Evolutionary conservation across 2,329 filamentous ascomycete species (phyloP).

Genomic region (Coniochaeta prunicola): DNA sequence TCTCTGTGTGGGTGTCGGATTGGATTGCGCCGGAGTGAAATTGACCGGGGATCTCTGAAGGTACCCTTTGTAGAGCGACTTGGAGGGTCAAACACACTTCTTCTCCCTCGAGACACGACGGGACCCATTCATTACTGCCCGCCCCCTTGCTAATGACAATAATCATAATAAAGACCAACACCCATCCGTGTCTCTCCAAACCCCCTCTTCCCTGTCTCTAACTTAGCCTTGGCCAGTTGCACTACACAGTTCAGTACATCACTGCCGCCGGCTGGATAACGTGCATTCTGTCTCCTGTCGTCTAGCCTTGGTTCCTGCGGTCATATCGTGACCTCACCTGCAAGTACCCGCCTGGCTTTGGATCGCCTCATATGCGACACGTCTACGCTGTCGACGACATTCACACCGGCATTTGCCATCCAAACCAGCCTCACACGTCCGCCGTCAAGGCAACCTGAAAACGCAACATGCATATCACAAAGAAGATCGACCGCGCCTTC

Average conservation of each 20-base stretch:
- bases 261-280: neutral
- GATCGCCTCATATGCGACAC: too few relatives aligned
- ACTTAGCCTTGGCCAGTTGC: neutral
- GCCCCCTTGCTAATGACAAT: neutral
- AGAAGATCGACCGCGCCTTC: slow-evolving; percentile 91
- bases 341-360: too few relatives aligned
- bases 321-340: too few relatives aligned
- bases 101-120: neutral
- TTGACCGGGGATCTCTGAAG: neutral
- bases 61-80: neutral
- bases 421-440: neutral
- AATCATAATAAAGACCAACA: neutral
- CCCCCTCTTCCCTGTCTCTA: neutral
- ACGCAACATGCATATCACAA: slow-evolving; percentile 50
- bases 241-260: too few relatives aligned
- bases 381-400: too few relatives aligned
- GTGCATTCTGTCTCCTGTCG: neutral
- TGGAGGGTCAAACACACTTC: neutral
- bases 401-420: neutral
- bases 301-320: too few relatives aligned
- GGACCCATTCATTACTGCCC: neutral
- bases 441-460: neutral
- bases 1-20: neutral
- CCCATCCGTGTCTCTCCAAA: neutral
- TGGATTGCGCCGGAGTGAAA: neutral